phyloP scores from a whole-genome alignment of 225 moss, liverwort and hornwort genomes.

The Marchantia polymorpha region DNA sequence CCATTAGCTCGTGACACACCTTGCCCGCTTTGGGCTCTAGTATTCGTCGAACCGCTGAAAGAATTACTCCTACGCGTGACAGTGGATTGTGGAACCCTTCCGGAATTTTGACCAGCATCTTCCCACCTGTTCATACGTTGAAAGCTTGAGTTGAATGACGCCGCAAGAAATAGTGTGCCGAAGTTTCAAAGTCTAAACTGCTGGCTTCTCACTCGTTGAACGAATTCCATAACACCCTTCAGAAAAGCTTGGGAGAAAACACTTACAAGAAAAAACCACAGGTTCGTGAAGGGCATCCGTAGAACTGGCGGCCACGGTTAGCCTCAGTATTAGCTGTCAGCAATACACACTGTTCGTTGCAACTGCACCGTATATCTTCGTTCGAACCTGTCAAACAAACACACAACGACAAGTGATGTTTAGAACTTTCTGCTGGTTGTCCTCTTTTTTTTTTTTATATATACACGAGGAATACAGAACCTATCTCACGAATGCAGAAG shows the following conservation, averaged over 20 bases:
- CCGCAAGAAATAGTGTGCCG: not conserved
- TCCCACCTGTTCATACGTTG: conserved; percentile 34
- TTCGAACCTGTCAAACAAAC: conserved; percentile 17
- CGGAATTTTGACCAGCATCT: conserved; percentile 50
- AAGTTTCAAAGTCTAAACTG: not conserved
- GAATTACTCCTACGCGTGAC: conserved; percentile 46
- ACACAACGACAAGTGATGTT: not conserved
- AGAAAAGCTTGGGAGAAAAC: not conserved
- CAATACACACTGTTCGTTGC: conserved; percentile 53
- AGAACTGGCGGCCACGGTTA: conserved; percentile 86
- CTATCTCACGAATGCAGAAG: not conserved
- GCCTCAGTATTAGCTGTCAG: conserved; percentile 85
- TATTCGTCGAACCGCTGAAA: conserved; percentile 47
- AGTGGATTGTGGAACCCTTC: conserved; percentile 27
- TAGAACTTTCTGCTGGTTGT: not conserved
- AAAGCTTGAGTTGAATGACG: not conserved
- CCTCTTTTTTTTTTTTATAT: not conserved
- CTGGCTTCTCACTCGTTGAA: not conserved
- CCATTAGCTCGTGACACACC: conserved; percentile 24
- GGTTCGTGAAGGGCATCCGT: conserved; percentile 61
- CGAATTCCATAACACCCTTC: not conserved
- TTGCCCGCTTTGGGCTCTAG: conserved; percentile 22
- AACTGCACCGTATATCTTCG: conserved; percentile 56
- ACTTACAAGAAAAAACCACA: conserved; percentile 89
- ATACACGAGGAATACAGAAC: not conserved